Evolutionary conservation across 768 basidiomycete genomes (phyloP).

Genomic region (Gelatoporia subvermispora): DNA sequence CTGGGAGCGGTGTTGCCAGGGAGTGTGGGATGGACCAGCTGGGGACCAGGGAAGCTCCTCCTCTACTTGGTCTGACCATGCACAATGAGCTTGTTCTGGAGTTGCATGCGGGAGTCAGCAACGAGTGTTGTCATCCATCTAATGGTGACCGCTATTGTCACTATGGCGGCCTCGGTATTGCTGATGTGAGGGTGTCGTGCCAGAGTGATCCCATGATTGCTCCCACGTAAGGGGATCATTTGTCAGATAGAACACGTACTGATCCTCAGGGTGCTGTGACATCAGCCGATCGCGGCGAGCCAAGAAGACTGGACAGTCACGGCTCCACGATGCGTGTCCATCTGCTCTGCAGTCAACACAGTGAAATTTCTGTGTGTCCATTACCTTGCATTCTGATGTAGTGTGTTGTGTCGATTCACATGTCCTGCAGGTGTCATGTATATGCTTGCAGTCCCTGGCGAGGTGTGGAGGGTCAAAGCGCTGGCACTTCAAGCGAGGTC

Average conservation of each 20-base stretch:
- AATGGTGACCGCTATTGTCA: no score
- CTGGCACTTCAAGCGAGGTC: conserved; percentile 23
- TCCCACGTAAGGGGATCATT: conserved; percentile 11
- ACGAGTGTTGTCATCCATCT: no score
- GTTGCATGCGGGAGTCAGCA: no score
- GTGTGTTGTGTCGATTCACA: conserved; percentile 16
- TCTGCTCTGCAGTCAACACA: conserved; percentile 23
- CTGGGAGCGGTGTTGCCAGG: not conserved
- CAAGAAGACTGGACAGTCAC: conserved; percentile 17
- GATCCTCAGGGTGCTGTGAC: not conserved
- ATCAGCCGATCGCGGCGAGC: not conserved
- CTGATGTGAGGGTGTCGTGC: not conserved
- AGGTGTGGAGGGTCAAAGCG: conserved; percentile 6
- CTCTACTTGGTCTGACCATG: not conserved
- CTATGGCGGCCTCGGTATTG: no score
- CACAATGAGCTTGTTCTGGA: no score
- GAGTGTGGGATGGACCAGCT: not conserved
- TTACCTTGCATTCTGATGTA: conserved; percentile 12
- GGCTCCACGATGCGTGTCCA: conserved; percentile 27
- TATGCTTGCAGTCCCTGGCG: conserved; percentile 9
- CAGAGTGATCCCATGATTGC: not conserved
- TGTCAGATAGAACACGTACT: conserved; percentile 7
- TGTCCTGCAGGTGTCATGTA: conserved; percentile 11
- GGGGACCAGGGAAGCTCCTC: not conserved
- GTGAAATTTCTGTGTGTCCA: not conserved